Evolutionary conservation across 2,329 filamentous ascomycete genomes (phyloP), one percentile per base, ranked within the genome.

Genomic region (Penicillium verrucosum): DNA sequence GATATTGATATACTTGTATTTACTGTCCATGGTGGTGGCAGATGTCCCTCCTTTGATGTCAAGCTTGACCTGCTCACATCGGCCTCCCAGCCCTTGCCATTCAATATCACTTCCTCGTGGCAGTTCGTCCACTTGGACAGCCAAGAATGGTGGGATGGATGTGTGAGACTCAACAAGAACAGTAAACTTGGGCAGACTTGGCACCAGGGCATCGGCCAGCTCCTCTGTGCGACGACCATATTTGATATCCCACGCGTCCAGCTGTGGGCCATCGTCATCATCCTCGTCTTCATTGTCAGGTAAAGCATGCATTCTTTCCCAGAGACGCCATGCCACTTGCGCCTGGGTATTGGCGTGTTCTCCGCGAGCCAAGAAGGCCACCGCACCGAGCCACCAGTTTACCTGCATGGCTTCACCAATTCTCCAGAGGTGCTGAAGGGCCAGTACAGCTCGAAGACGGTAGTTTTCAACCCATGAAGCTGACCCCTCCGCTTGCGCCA

Each of bases 391-490:
- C 88, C 90, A 96, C 79, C 85, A 88, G 54, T 85, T 80, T 3
- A 95, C 86, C 52, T 84, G 78, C 79, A 88, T 87, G 40, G 87
- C 87, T 42, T 80, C 73, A 0, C 87, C 92, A 51, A 99, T 88
- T 38, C 93, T 85, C 85, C 88, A 92, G 25, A 97, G 82, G 73
- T 97, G 93, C 73, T 99, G 94, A 12, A 97, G 79, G 1, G 92
- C 84, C 5, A 99, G 80, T 0, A 84, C 78, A 6, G 88, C 80
- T 68, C 92, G 87, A 30, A 85, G 72, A 32, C 73, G 70, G 60
- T 86, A 82, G 6, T 74, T 74, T 4, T 77, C 64, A 5, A 63
- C 32, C 66, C 63, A 67, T 7, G 57, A 60, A 23, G 59, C 53
- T 5, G 53, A 38, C 3, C 38, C 40, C 12, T 51, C 40, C 29